These are phyloP conservation scores for Pythium coloratum DNA, from an alignment of 352 stramenopile genomes.

Conservation along the genomic window DNA sequence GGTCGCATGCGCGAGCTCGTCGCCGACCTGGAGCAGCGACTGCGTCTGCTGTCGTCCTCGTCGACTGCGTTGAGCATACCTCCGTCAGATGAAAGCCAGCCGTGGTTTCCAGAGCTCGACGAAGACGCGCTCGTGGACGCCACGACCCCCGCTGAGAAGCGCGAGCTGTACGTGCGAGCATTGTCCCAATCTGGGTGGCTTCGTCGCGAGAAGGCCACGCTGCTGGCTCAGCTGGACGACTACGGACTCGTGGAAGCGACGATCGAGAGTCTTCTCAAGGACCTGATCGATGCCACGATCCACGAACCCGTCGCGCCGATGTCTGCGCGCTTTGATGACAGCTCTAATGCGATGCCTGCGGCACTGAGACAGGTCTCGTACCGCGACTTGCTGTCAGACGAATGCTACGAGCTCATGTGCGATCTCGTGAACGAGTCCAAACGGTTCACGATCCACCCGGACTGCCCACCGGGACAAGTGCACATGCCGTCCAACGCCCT, in stretches of 20 bases:
- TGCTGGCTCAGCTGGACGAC: conserved; percentile 29
- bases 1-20: conserved; percentile 30
- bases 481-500: not conserved
- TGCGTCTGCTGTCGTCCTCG: conserved; percentile 16
- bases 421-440: conserved; percentile 29
- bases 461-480: not conserved
- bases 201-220: conserved; percentile 23
- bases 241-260: conserved; percentile 27
- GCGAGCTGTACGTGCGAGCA: conserved; percentile 28
- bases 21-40: conserved; percentile 23
- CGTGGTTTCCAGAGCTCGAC: conserved; percentile 5
- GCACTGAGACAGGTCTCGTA: conserved; percentile 18
- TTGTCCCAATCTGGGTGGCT: conserved; percentile 26
- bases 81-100: not conserved
- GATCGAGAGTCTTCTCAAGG: conserved; percentile 29
- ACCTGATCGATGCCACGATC: conserved; percentile 28
- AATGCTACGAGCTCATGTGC: conserved; percentile 33
- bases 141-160: not conserved
- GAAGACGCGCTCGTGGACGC: not conserved
- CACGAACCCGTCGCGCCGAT: conserved; percentile 4
- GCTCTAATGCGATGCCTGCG: not conserved
- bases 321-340: not conserved
- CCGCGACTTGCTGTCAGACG: conserved; percentile 22
- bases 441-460: conserved; percentile 23
- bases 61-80: not conserved